phyloP scores from a whole-genome alignment of 306 rosid species.

The Trichosanthes cucumerina region DNA sequence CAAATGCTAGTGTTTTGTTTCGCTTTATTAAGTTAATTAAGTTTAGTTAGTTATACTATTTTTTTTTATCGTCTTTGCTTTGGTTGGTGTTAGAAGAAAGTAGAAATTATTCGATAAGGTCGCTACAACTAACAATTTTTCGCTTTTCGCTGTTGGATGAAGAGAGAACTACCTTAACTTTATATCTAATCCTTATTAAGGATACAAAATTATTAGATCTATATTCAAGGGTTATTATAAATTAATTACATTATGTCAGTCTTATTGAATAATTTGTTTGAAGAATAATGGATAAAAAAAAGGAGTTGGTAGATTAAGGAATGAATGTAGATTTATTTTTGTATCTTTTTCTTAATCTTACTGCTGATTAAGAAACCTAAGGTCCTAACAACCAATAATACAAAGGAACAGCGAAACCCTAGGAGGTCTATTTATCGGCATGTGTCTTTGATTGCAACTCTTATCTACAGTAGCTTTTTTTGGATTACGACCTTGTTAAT shows the following conservation, averaged over 20 bases:
- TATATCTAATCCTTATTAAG: no score
- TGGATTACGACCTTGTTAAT: constrained; percentile 9
- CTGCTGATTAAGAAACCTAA: constrained; percentile 17
- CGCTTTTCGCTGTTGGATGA: no score
- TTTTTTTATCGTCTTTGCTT: not conserved
- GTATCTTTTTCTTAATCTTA: not conserved
- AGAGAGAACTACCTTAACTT: no score
- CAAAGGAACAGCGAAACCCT: constrained; percentile 19
- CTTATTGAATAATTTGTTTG: no score
- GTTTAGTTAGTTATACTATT: not conserved
- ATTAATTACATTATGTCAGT: no score
- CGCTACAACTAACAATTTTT: no score
- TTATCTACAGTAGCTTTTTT: not conserved
- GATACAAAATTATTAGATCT: no score
- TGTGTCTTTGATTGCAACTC: constrained; percentile 15
- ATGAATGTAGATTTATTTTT: not conserved
- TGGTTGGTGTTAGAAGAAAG: not conserved
- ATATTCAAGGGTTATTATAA: no score
- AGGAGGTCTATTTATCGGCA: constrained; percentile 13
- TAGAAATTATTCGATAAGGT: no score
- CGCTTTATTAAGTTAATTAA: constrained; percentile 13
- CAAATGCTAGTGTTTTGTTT: constrained; percentile 8
- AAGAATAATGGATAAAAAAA: no score
- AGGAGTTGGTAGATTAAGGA: no score
- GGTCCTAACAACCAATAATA: constrained; percentile 5